These are phyloP conservation scores for Talaromyces sp. DNA, from an alignment of 2,329 filamentous ascomycete species.

Conservation along the genomic window DNA sequence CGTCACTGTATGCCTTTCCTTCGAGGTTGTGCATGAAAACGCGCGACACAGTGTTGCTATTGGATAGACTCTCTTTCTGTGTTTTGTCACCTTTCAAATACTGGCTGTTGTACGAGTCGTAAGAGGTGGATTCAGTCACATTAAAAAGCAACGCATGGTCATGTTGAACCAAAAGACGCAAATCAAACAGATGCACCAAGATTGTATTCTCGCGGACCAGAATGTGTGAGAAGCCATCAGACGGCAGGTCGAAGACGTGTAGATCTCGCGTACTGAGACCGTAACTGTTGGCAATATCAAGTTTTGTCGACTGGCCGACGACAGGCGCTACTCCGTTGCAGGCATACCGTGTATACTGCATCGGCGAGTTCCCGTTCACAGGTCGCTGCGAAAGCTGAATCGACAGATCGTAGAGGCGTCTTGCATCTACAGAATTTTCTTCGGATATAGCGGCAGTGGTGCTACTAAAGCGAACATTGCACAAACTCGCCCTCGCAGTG, in stretches of 20 bases:
- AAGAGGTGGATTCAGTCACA: constrained; percentile 9
- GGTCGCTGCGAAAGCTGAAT: constrained; percentile 5
- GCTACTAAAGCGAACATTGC: neutral
- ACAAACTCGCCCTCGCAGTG: neutral
- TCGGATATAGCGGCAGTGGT: neutral
- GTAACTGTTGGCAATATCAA: constrained; percentile 17
- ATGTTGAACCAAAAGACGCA: constrained; percentile 31
- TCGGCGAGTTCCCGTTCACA: constrained; percentile 5
- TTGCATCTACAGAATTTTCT: neutral
- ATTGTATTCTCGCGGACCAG: constrained; percentile 29
- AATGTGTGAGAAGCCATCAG: constrained; percentile 30
- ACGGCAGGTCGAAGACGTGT: constrained; percentile 29
- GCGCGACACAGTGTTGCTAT: neutral
- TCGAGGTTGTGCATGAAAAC: neutral
- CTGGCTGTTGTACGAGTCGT: neutral
- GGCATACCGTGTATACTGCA: constrained; percentile 7
- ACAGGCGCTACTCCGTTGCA: neutral
- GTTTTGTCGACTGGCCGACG: constrained; percentile 13
- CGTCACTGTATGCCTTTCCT: neutral
- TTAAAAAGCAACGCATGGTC: constrained; percentile 28
- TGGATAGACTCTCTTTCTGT: neutral
- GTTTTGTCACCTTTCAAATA: neutral
- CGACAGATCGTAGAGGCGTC: constrained; percentile 2
- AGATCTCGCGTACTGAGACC: constrained; percentile 26
- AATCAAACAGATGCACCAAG: constrained; percentile 31